Evolutionary conservation across 2,329 filamentous ascomycete species (phyloP).

Genomic region (Sporothrix globosa): DNA sequence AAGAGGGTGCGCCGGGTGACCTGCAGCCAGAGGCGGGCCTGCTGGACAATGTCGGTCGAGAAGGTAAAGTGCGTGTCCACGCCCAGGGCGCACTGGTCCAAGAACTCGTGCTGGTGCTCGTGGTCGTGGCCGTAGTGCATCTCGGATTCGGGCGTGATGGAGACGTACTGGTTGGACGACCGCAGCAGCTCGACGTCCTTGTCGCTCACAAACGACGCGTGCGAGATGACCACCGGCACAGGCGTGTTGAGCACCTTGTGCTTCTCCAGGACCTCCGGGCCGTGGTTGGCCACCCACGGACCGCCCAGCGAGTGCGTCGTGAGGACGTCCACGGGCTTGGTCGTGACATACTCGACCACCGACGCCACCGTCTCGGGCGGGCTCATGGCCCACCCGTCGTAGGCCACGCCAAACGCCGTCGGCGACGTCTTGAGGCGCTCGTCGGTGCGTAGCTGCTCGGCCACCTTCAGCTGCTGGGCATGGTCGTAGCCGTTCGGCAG

Average conservation of each 20-base stretch:
- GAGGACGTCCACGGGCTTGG: not conserved
- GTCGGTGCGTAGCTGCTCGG: not conserved
- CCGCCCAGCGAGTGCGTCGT: slow-evolving; percentile 13
- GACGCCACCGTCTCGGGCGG: slow-evolving; percentile 5
- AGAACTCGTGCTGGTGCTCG: not conserved
- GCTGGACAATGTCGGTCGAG: slow-evolving; percentile 4
- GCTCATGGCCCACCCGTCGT: slow-evolving; percentile 13
- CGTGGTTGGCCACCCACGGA: not conserved
- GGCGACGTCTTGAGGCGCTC: not conserved
- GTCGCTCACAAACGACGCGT: not conserved
- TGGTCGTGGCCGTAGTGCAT: slow-evolving; percentile 20
- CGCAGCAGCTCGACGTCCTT: slow-evolving; percentile 15
- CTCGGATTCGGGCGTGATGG: slow-evolving; percentile 17
- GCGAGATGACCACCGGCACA: slow-evolving; percentile 1
- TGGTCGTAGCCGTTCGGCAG: slow-evolving; percentile 9
- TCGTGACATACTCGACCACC: not conserved
- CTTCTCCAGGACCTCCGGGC: not conserved
- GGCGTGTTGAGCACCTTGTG: slow-evolving; percentile 6
- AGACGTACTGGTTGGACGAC: slow-evolving; percentile 16
- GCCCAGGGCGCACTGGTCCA: slow-evolving; percentile 6
- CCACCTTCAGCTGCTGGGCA: not conserved
- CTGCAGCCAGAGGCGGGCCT: slow-evolving; percentile 10
- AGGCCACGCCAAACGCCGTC: not conserved
- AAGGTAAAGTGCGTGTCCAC: slow-evolving; percentile 4
- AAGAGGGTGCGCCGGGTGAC: not conserved